phyloP scores from a whole-genome alignment of 2,329 filamentous ascomycete genomes.

The Fusarium staphyleae region DNA sequence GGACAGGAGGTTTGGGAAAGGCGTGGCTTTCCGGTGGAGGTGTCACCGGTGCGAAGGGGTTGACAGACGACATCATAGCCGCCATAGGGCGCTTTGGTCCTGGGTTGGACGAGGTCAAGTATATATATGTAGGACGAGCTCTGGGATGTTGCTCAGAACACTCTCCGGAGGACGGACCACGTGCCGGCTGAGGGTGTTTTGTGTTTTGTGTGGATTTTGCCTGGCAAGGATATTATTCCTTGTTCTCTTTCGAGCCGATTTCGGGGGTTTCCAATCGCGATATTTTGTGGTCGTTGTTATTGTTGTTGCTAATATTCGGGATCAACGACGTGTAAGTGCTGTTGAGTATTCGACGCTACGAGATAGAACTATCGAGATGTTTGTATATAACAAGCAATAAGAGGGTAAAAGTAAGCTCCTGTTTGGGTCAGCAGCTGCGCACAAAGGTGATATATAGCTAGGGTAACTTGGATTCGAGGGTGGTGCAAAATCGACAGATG shows the following conservation, averaged over 20 bases:
- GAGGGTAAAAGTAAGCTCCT: constrained; percentile 22
- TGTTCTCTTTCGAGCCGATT: constrained; percentile 20
- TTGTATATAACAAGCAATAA: constrained; percentile 27
- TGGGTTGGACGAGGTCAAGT: constrained; percentile 17
- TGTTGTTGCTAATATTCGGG: constrained; percentile 10
- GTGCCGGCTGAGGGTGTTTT: constrained; percentile 18
- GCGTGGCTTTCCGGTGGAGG: constrained; percentile 41
- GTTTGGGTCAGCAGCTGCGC: constrained; percentile 28
- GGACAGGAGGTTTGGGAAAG: constrained; percentile 43
- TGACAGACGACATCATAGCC: constrained; percentile 45
- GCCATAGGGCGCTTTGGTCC: constrained; percentile 38
- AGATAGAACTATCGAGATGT: constrained; percentile 17
- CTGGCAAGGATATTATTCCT: constrained; percentile 25
- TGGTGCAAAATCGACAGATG: constrained; percentile 43
- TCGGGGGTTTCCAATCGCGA: constrained; percentile 14
- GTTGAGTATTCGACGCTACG: constrained; percentile 9
- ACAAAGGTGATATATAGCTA: constrained; percentile 43
- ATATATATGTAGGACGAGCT: constrained; percentile 28
- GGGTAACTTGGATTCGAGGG: constrained; percentile 1
- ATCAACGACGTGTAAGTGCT: constrained; percentile 27
- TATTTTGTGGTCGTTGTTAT: constrained; percentile 21
- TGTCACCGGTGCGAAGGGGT: constrained; percentile 42
- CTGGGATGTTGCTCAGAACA: constrained; percentile 11
- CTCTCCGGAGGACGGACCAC: constrained; percentile 21
- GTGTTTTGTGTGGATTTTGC: constrained; percentile 9